These are phyloP conservation scores for Fusarium compactum DNA, from an alignment of 2,329 filamentous ascomycete genomes.

Conservation along the genomic window DNA sequence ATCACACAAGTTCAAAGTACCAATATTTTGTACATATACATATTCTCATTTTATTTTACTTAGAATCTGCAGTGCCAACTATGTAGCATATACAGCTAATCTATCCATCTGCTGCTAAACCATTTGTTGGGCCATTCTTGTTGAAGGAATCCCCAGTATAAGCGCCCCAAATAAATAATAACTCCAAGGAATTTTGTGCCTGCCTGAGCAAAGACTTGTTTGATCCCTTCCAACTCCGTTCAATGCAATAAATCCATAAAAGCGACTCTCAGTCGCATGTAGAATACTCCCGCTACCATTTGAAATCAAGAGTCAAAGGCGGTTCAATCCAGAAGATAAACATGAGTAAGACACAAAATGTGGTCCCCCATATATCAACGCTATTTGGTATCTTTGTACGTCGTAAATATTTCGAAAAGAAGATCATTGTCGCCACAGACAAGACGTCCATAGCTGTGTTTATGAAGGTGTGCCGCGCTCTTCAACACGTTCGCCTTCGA, in stretches of 20 bases:
- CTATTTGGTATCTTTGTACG: slow-evolving; percentile 14
- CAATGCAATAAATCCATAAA: slow-evolving; percentile 14
- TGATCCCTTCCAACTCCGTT: slow-evolving; percentile 8
- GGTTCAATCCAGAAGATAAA: slow-evolving; percentile 6
- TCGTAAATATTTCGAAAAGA: slow-evolving; percentile 14
- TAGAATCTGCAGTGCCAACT: slow-evolving; percentile 1
- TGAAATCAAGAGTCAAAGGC: slow-evolving; percentile 12
- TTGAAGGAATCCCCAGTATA: slow-evolving; percentile 11
- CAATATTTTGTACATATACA: neutral
- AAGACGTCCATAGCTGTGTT: slow-evolving; percentile 10
- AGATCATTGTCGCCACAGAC: neutral
- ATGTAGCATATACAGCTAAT: slow-evolving; percentile 4
- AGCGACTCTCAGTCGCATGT: neutral
- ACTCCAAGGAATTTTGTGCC: slow-evolving; percentile 24
- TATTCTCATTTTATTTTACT: slow-evolving; percentile 3
- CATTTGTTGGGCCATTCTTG: slow-evolving; percentile 6
- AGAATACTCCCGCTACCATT: slow-evolving; percentile 31
- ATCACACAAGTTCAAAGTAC: neutral
- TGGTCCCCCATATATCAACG: neutral
- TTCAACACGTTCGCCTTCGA: slow-evolving; percentile 66
- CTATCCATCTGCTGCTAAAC: neutral
- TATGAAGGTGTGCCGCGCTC: slow-evolving; percentile 65
- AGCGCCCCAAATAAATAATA: slow-evolving; percentile 22
- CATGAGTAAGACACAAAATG: neutral
- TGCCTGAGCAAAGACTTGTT: slow-evolving; percentile 10